These are phyloP conservation scores for Setaria viridis DNA, from an alignment of 202 grass and related monocot genomes.

Conservation along the genomic window DNA sequence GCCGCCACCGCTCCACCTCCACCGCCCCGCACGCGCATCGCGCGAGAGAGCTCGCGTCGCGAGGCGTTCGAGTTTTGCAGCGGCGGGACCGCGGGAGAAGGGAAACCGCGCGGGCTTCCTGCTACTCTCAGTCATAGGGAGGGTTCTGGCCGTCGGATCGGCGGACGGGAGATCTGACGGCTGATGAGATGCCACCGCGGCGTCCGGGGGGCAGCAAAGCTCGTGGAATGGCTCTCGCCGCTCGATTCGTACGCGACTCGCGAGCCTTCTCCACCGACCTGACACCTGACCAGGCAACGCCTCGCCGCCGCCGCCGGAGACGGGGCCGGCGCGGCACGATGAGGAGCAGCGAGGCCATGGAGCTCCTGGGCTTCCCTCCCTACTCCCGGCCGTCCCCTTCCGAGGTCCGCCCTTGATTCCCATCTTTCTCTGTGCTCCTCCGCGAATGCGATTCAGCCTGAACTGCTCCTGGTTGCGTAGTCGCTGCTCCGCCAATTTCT, in stretches of 20 bases:
- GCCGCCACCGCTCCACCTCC: neutral
- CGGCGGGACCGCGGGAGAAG: neutral
- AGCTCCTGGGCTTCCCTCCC: conserved; percentile 67
- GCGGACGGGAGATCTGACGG: neutral
- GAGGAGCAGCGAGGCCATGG: conserved; percentile 72
- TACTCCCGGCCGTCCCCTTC: conserved; percentile 61
- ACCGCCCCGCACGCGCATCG: conserved; percentile 39
- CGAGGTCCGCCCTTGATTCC: conserved; percentile 47
- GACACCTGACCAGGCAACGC: conserved; percentile 21
- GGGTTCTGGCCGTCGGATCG: conserved; percentile 35
- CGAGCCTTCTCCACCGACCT: conserved; percentile 19
- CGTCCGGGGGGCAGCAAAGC: neutral
- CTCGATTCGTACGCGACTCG: conserved; percentile 26
- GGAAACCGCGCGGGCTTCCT: neutral
- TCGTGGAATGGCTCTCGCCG: conserved; percentile 29
- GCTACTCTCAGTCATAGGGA: neutral
- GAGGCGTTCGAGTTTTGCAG: conserved; percentile 1
- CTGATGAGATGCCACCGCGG: neutral
- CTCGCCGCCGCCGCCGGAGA: neutral
- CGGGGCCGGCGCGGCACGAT: conserved; percentile 35
- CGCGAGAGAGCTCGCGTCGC: neutral
- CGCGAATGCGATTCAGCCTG: neutral
- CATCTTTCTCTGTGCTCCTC: neutral
- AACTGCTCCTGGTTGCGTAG: neutral
- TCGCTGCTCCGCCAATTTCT: conserved; percentile 20